phyloP scores from a whole-genome alignment of 352 stramenopile species.

The Globisporangium parvum region DNA sequence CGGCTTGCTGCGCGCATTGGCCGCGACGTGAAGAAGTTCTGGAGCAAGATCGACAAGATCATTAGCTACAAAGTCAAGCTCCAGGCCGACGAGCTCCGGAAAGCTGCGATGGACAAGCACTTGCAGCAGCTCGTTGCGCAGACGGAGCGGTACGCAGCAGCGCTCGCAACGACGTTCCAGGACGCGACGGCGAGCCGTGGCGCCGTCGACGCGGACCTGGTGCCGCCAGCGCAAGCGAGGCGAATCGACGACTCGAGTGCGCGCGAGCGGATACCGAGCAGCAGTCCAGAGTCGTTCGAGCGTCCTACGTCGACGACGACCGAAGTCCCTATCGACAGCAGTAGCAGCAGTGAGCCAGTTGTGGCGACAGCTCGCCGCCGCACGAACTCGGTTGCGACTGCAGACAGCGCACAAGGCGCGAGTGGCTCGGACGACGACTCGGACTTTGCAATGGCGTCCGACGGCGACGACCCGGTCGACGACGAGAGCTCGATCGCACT shows the following conservation, averaged over 20 bases:
- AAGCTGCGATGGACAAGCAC: conserved; percentile 95
- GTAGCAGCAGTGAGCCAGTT: not conserved
- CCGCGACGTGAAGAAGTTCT: conserved; percentile 91
- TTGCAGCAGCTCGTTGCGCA: conserved; percentile 93
- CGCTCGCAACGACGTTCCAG: conserved; percentile 65
- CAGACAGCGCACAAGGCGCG: conserved; percentile 4
- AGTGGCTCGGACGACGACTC: conserved; percentile 18
- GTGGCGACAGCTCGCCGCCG: not conserved
- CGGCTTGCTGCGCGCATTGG: conserved; percentile 75
- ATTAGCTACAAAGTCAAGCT: conserved; percentile 97
- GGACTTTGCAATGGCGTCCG: conserved; percentile 23
- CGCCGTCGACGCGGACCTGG: no score
- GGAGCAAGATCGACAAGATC: conserved; percentile 97
- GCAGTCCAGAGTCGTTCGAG: not conserved
- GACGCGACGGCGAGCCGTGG: conserved; percentile 7
- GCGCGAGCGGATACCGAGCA: not conserved
- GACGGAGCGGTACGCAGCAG: conserved; percentile 95
- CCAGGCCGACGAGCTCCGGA: conserved; percentile 76
- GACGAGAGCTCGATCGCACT: conserved; percentile 88
- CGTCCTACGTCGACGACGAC: no score
- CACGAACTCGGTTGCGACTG: no score
- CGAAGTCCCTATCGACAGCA: no score
- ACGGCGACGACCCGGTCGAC: conserved; percentile 41
- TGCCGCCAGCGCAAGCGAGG: no score
- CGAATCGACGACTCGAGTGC: no score